Conservation (phyloP, 169 alveolate genomes). For the Plasmodium malariae region DNA sequence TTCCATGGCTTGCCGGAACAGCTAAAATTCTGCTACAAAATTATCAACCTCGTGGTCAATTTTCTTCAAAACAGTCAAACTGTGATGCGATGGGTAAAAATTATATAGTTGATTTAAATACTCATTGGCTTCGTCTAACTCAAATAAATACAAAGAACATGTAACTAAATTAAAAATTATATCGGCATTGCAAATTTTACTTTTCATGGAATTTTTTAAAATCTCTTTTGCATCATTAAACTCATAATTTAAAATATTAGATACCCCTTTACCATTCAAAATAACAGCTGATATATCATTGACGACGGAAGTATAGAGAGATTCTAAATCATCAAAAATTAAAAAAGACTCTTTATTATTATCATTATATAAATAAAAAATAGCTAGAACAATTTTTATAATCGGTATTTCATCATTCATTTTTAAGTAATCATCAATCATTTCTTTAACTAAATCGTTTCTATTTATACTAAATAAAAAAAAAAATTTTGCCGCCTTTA, state of each 20-base stretch:
- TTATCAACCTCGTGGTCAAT: conserved; percentile 62
- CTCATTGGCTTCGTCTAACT: conserved; percentile 55
- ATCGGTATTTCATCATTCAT: conserved; percentile 77
- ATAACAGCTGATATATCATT: conserved; percentile 55
- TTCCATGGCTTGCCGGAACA: not conserved
- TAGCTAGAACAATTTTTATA: conserved; percentile 58
- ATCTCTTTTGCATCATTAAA: conserved; percentile 69
- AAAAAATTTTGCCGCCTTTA: conserved; percentile 42
- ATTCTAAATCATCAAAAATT: conserved; percentile 71
- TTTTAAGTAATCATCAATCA: conserved; percentile 30
- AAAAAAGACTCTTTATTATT: conserved; percentile 69
- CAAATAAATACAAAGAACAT: conserved; percentile 63
- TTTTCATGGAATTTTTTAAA: conserved; percentile 27
- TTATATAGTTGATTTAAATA: conserved; percentile 50
- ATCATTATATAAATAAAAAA: conserved; percentile 53
- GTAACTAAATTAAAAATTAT: conserved; percentile 41
- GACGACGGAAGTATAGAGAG: conserved; percentile 28
- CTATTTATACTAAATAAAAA: conserved; percentile 34
- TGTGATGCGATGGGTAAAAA: conserved; percentile 46
- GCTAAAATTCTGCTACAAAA: conserved; percentile 54
- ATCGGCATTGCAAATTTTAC: conserved; percentile 27
- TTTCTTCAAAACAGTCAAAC: conserved; percentile 37
- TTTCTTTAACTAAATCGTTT: conserved; percentile 34
- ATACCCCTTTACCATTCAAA: conserved; percentile 59
- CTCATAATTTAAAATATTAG: conserved; percentile 50